Base-by-base conservation (phyloP, 805 yeast genomes). In the Monosporozyma aerobia region DNA sequence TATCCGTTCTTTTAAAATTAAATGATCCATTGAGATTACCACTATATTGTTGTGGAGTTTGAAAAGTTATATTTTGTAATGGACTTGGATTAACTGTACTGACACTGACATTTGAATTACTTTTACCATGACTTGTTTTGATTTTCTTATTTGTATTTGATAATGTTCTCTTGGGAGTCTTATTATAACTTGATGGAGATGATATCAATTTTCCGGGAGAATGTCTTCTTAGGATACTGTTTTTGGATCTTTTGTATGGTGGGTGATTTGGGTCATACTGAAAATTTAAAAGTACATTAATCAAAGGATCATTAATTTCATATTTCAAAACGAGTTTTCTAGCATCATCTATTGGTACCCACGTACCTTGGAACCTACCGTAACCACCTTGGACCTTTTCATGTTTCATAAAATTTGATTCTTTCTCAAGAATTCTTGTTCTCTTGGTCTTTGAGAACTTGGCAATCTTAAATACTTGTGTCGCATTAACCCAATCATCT, bases 401-500 rank as follows among this genome's bases (percentile, higher is more conserved):
- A 62, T 86, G 90, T 73, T 75, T 73, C 47, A 83, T 82, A 14
- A 25, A 33, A 49, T 73, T 88, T 23, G 86, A 87, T 57, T 87
- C 94, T 58, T 77, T 80, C 62, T 87, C 94, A 55, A 87, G 69
- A 45, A 87, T 78, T 61, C 85, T 80, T 2, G 94, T 86, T 67
- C 95, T 71, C 62, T 83, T 85, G 1, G 90, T 86, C 68, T 87
- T 87, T 44, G 88, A 85, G 61, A 82, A 83, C 55, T 83, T 80
- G 39, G 90, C 90, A 54, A 86, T 81, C 64, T 87, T 86, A 59
- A 87, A 72, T 39, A 86, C 83, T 64, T 87, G 95, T 0, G 95
- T 87, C 23, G 90, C 89, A 63, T 87, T 87, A 51, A 94, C 89
- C 98, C 98, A 94, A 60, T 90, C 87, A 67, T 94, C 99, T 49